These are phyloP conservation scores for Suhomyces vadensis DNA, from an alignment of 805 yeast species.

Conservation along the genomic window DNA sequence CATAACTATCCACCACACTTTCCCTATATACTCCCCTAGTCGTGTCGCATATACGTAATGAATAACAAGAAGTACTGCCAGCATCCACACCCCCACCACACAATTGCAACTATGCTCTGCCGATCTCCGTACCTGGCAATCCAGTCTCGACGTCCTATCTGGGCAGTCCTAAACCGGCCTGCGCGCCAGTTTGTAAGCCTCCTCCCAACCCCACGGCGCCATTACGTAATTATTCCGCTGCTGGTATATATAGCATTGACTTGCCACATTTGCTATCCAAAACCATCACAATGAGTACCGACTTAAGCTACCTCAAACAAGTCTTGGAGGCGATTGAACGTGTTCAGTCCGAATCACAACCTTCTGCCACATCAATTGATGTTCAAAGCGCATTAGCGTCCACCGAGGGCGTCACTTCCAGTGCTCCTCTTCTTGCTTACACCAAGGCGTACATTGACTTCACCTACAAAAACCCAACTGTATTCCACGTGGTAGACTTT, in stretches of 20 bases:
- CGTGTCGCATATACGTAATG: no score
- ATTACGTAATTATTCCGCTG: neutral
- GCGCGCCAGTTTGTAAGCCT: neutral
- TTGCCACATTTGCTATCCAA: neutral
- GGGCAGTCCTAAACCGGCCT: neutral
- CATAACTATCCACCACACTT: no score
- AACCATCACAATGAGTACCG: neutral
- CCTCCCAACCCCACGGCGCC: neutral
- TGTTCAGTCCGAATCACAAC: neutral
- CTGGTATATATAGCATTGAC: neutral
- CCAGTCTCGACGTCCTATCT: neutral
- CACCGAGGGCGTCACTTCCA: neutral
- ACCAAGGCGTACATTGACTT: slow-evolving; percentile 64
- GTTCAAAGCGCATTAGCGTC: neutral
- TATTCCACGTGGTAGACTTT: slow-evolving; percentile 64
- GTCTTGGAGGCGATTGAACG: slow-evolving; percentile 5
- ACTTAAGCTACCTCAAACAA: slow-evolving; percentile 1
- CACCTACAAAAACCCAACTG: slow-evolving; percentile 72
- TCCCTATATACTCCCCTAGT: no score
- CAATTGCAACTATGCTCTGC: no score
- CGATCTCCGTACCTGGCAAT: no score
- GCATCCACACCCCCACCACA: no score
- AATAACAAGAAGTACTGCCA: no score
- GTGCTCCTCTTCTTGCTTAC: slow-evolving; percentile 10
- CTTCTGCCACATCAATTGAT: neutral